phyloP scores from a whole-genome alignment of 495 filamentous ascomycete species.

The Acidiella bohemica region DNA sequence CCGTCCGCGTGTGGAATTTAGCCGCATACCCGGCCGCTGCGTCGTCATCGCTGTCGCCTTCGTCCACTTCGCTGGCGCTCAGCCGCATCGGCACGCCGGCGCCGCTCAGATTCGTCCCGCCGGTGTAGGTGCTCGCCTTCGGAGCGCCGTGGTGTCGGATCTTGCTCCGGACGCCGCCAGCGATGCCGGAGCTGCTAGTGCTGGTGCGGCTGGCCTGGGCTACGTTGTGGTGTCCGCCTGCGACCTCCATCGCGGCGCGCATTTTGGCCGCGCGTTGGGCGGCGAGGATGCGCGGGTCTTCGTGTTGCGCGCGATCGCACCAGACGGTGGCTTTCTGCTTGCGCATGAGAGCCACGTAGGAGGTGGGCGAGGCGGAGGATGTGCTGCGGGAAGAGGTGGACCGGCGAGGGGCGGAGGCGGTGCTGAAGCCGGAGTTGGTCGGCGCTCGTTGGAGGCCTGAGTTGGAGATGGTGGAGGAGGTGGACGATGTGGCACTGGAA shows the following conservation, averaged over 20 bases:
- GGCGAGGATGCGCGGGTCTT: constrained; percentile 73
- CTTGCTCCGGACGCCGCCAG: constrained; percentile 46
- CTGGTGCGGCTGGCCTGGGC: constrained; percentile 12
- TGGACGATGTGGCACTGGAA: constrained; percentile 33
- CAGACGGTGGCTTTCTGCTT: constrained; percentile 97
- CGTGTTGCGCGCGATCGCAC: constrained; percentile 88
- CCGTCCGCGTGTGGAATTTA: constrained; percentile 31
- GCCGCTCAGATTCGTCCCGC: constrained; percentile 49
- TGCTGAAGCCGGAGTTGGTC: constrained; percentile 31
- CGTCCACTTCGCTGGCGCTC: constrained; percentile 87
- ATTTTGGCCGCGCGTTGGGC: constrained; percentile 72
- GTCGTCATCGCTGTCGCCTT: constrained; percentile 63
- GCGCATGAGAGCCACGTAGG: constrained; percentile 87
- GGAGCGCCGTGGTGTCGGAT: constrained; percentile 67
- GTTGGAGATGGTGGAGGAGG: constrained; percentile 26
- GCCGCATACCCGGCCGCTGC: constrained; percentile 35
- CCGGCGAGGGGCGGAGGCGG: constrained; percentile 48
- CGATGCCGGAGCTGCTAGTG: constrained; percentile 21
- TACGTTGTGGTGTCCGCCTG: constrained; percentile 34
- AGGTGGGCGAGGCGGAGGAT: constrained; percentile 46
- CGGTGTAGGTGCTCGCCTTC: constrained; percentile 55
- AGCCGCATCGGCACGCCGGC: constrained; percentile 74
- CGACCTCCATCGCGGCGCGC: constrained; percentile 69
- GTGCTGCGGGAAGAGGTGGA: constrained; percentile 60
- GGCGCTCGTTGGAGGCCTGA: constrained; percentile 21